Conservation (phyloP, 805 yeast species). For the Ogataea nonfermentans region DNA sequence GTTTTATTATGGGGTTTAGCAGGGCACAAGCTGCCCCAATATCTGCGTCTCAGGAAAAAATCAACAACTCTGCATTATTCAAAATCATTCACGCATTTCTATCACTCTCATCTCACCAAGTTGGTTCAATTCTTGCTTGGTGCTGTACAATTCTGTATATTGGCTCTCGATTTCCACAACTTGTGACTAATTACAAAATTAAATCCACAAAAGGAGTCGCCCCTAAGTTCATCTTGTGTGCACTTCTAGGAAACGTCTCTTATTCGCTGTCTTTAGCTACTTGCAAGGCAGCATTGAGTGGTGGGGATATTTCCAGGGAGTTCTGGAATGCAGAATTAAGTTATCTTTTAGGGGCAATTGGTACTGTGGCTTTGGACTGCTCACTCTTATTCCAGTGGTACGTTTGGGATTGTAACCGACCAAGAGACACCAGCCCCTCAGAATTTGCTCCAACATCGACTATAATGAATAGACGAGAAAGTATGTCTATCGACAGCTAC, state of each 20-base stretch:
- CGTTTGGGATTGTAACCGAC: slow-evolving; percentile 27
- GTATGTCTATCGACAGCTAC: slow-evolving; percentile 8
- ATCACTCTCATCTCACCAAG: slow-evolving; percentile 15
- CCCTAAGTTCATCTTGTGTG: slow-evolving; percentile 47
- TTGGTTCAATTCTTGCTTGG: slow-evolving; percentile 46
- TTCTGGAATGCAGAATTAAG: slow-evolving; percentile 40
- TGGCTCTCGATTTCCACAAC: slow-evolving; percentile 51
- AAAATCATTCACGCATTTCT: slow-evolving; percentile 17
- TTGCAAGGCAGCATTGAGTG: slow-evolving; percentile 40
- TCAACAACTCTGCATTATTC: slow-evolving; percentile 26
- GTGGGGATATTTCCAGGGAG: slow-evolving; percentile 33
- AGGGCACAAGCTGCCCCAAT: slow-evolving; percentile 26
- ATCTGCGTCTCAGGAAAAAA: slow-evolving; percentile 1
- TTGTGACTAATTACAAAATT: slow-evolving; percentile 43
- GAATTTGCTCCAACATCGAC: background rate
- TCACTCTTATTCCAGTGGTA: slow-evolving; percentile 45
- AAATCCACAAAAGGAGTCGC: slow-evolving; percentile 53
- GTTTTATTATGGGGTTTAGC: slow-evolving; percentile 31
- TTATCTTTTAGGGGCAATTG: slow-evolving; percentile 51
- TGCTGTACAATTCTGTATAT: slow-evolving; percentile 48
- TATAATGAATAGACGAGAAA: background rate
- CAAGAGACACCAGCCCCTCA: slow-evolving; percentile 1
- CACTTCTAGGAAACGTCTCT: slow-evolving; percentile 48
- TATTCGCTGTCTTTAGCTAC: slow-evolving; percentile 49
- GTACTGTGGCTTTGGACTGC: slow-evolving; percentile 49